Evolutionary conservation across 2,329 filamentous ascomycete genomes (phyloP).

Genomic region (Aspergillus niger): DNA sequence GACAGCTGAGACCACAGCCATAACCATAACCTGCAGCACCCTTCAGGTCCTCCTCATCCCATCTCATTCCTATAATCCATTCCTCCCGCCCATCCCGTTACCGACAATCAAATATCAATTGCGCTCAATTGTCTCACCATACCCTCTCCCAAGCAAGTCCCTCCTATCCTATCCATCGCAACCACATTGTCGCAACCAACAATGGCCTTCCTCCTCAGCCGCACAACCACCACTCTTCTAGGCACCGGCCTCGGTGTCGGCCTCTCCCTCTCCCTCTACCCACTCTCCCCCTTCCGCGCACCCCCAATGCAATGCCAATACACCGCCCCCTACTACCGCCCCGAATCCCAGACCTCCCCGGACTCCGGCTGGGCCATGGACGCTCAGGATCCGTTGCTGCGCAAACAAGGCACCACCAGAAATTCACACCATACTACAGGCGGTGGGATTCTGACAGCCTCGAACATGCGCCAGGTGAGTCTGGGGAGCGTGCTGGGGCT

Average conservation of each 20-base stretch:
- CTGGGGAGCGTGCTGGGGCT: constrained; percentile 49
- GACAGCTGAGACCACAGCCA: constrained; percentile 3
- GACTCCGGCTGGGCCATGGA: constrained; percentile 32
- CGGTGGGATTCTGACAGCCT: constrained; percentile 32
- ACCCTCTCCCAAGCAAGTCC: not conserved
- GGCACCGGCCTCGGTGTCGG: constrained; percentile 40
- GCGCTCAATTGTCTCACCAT: not conserved
- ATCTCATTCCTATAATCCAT: not conserved
- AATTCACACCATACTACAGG: not conserved
- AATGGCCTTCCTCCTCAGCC: constrained; percentile 32
- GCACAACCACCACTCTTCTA: constrained; percentile 30
- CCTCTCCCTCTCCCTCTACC: constrained; percentile 37
- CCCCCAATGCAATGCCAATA: constrained; percentile 43
- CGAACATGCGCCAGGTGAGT: constrained; percentile 48
- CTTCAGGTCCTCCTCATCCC: constrained; percentile 18
- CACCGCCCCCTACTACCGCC: constrained; percentile 26
- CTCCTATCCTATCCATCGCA: not conserved
- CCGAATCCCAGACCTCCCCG: constrained; percentile 19
- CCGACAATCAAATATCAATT: not conserved
- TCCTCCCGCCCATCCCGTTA: not conserved
- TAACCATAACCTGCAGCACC: not conserved
- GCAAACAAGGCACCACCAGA: constrained; percentile 30
- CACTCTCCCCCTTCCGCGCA: constrained; percentile 37
- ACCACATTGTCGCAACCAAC: constrained; percentile 7
- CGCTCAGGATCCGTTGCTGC: constrained; percentile 23